These are phyloP conservation scores for Aspergillus wentii DNA, from an alignment of 495 filamentous ascomycete genomes.

Conservation along the genomic window DNA sequence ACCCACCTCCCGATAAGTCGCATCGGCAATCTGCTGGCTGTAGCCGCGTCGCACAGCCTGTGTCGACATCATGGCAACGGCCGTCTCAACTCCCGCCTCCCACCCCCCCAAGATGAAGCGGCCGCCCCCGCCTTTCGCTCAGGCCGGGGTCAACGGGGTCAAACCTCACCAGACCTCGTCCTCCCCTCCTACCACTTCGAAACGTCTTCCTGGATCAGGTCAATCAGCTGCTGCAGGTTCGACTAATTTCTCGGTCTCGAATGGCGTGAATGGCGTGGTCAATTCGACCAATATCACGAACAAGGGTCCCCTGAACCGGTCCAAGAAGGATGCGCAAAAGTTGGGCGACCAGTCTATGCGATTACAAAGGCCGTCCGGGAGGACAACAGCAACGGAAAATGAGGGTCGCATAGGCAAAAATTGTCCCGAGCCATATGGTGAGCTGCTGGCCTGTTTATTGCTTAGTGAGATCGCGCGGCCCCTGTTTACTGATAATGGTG, in stretches of 20 bases:
- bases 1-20: constrained; percentile 22
- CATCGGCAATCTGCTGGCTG: constrained; percentile 13
- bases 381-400: constrained; percentile 26
- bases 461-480: too few species aligned
- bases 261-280: constrained; percentile 41
- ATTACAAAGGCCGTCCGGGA: constrained; percentile 25
- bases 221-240: constrained; percentile 28
- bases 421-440: constrained; percentile 48
- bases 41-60: constrained; percentile 16
- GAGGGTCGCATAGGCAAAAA: constrained; percentile 33
- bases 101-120: constrained; percentile 68
- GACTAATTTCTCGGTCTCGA: constrained; percentile 13
- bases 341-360: constrained; percentile 31
- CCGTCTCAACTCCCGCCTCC: constrained; percentile 50
- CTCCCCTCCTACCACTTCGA: constrained; percentile 61
- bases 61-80: constrained; percentile 43
- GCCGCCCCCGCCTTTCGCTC: constrained; percentile 62
- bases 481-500: constrained; percentile 4
- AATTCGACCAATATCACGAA: constrained; percentile 23
- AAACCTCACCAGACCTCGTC: constrained; percentile 58
- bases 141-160: constrained; percentile 58
- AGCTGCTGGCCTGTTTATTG: constrained; percentile 7
- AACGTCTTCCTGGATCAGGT: constrained; percentile 50
- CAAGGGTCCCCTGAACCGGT: constrained; percentile 47
- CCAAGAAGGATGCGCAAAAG: constrained; percentile 48